These are phyloP conservation scores for Scleromitrula shiraiana DNA, from an alignment of 2,329 filamentous ascomycete species.

Conservation along the genomic window DNA sequence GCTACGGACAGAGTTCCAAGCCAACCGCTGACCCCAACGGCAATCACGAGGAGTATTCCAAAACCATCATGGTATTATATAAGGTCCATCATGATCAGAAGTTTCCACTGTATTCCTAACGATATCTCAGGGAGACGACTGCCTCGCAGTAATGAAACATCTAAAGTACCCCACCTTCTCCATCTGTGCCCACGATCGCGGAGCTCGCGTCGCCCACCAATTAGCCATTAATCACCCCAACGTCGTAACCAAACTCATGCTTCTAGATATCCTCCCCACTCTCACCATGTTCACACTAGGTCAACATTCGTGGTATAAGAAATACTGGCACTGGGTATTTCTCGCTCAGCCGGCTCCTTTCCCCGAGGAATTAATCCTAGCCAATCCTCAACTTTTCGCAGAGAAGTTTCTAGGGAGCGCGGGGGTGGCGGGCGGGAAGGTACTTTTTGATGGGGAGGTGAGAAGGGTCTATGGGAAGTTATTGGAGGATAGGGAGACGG, in stretches of 20 bases:
- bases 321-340: constrained; percentile 54
- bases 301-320: constrained; percentile 36
- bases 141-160: constrained; percentile 37
- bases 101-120: not conserved
- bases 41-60: constrained; percentile 33
- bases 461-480: constrained; percentile 15
- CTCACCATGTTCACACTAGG: constrained; percentile 43
- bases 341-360: constrained; percentile 45
- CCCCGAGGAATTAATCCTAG: constrained; percentile 39
- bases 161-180: constrained; percentile 36
- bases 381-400: constrained; percentile 33
- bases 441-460: constrained; percentile 14
- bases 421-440: constrained; percentile 10
- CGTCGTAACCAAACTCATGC: constrained; percentile 31
- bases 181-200: constrained; percentile 49
- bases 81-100: not conserved
- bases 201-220: constrained; percentile 47
- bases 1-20: constrained; percentile 44
- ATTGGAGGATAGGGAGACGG: constrained; percentile 31
- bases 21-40: constrained; percentile 22
- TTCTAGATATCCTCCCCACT: constrained; percentile 48
- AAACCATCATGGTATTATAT: constrained; percentile 44
- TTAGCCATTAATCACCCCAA: constrained; percentile 39
- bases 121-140: constrained; percentile 29
- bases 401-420: constrained; percentile 29